Percentiles rank a stretch among this genome's conserved stretches.
Evolutionary conservation across 106 monocot genomes (phyloP).

Genomic region (Allium cepa): DNA sequence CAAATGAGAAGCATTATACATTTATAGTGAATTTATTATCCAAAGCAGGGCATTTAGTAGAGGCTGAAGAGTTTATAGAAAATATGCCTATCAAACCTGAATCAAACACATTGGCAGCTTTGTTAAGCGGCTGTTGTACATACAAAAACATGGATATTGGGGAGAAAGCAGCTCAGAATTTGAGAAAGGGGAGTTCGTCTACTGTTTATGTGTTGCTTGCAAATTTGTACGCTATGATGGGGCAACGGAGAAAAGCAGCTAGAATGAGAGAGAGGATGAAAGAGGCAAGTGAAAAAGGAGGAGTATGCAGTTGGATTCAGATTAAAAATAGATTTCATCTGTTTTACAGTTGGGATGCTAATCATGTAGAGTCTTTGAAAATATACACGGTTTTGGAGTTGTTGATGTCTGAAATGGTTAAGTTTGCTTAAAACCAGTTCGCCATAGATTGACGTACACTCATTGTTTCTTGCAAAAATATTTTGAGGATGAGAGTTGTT

Average conservation of each 20-base stretch:
- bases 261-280: conserved; percentile 32
- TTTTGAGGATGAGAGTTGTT: too few relatives aligned
- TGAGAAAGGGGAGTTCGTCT: conserved; percentile 16
- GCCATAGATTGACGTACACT: too few relatives aligned
- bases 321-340: conserved; percentile 26
- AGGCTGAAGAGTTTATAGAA: conserved; percentile 39
- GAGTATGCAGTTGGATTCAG: conserved; percentile 49
- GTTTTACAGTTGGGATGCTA: conserved; percentile 41
- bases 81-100: conserved; percentile 36
- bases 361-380: conserved; percentile 25
- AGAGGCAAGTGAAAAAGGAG: conserved; percentile 27
- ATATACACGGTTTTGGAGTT: conserved; percentile 39
- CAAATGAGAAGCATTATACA: conserved; percentile 40
- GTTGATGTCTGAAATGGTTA: conserved; percentile 29
- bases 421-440: too few relatives aligned
- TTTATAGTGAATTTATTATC: conserved; percentile 52
- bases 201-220: conserved; percentile 42
- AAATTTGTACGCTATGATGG: conserved; percentile 35
- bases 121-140: conserved; percentile 39
- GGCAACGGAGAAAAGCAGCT: conserved; percentile 45
- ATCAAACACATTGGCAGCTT: conserved; percentile 42
- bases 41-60: conserved; percentile 33
- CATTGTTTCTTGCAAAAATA: too few relatives aligned
- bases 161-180: conserved; percentile 36
- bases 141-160: conserved; percentile 30